phyloP scores from a whole-genome alignment of 257 asterid genomes.

The Ehretia macrophylla region DNA sequence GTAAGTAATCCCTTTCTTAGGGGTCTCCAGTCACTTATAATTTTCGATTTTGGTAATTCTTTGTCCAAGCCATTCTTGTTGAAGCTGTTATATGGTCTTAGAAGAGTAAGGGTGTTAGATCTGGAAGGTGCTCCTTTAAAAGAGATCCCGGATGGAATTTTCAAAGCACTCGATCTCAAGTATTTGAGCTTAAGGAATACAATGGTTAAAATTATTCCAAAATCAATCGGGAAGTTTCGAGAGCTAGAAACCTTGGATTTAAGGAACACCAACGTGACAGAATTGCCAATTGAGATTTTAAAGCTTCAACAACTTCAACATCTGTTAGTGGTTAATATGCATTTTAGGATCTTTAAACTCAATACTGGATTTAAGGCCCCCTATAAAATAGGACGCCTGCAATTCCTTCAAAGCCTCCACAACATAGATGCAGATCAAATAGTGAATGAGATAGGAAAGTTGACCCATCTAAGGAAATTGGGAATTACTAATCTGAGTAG shows the following conservation, averaged over 20 bases:
- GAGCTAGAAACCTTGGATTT: slow-evolving; percentile 7
- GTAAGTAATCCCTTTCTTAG: background rate
- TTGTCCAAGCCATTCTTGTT: background rate
- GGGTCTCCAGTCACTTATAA: background rate
- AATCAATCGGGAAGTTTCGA: slow-evolving; percentile 2
- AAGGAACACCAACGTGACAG: background rate
- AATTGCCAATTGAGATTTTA: too few species aligned
- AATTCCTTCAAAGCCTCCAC: too few species aligned
- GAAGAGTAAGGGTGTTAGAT: slow-evolving; percentile 3
- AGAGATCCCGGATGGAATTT: background rate
- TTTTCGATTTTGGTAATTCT: background rate
- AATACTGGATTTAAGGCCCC: too few species aligned
- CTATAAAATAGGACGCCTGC: too few species aligned
- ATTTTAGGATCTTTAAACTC: background rate
- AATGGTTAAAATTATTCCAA: background rate
- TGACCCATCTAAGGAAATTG: background rate
- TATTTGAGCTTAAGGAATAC: slow-evolving; percentile 7
- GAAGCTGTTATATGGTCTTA: background rate
- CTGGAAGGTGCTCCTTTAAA: background rate
- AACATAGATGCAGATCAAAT: too few species aligned
- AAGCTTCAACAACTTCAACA: too few species aligned
- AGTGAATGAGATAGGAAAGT: too few species aligned
- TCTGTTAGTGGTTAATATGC: slow-evolving; percentile 3
- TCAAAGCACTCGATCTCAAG: slow-evolving; percentile 4
- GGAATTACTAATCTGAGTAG: too few species aligned